A percentile compares a stretch with the other conserved stretches of the same genome.
Conservation (phyloP, 495 filamentous ascomycete species). For the Tuber calosporum region DNA sequence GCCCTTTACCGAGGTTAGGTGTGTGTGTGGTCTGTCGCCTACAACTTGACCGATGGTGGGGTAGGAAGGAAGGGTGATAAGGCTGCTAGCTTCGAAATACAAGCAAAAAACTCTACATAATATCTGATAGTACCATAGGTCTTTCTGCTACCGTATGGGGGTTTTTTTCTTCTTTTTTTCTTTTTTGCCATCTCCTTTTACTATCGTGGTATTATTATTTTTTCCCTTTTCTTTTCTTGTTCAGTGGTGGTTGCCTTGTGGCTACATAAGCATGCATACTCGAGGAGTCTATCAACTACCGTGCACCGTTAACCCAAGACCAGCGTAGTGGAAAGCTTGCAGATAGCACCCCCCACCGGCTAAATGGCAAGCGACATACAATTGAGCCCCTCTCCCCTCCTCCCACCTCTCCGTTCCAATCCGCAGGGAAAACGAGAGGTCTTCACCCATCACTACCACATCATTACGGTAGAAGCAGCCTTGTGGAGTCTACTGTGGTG, state of each 20-base stretch:
- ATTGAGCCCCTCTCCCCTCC: background rate
- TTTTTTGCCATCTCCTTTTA: background rate
- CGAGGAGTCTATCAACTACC: background rate
- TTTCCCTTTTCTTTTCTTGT: background rate
- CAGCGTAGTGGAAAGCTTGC: background rate
- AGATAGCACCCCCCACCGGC: constrained; percentile 1
- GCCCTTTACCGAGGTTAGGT: background rate
- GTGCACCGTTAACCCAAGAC: background rate
- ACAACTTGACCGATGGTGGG: background rate
- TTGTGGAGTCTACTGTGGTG: background rate
- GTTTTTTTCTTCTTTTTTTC: background rate
- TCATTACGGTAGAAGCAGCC: background rate
- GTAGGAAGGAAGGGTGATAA: background rate
- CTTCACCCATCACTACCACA: background rate
- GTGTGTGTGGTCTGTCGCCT: background rate
- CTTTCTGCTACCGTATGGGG: background rate
- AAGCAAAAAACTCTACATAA: background rate
- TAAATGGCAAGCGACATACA: background rate
- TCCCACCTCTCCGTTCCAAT: background rate
- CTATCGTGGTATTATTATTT: background rate
- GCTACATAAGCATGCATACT: background rate
- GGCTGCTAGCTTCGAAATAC: background rate
- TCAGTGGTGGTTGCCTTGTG: background rate
- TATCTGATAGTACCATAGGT: background rate
- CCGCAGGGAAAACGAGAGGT: background rate